Conservation (phyloP, 768 basidiomycete species). For the Sporobolomyces roseus region DNA sequence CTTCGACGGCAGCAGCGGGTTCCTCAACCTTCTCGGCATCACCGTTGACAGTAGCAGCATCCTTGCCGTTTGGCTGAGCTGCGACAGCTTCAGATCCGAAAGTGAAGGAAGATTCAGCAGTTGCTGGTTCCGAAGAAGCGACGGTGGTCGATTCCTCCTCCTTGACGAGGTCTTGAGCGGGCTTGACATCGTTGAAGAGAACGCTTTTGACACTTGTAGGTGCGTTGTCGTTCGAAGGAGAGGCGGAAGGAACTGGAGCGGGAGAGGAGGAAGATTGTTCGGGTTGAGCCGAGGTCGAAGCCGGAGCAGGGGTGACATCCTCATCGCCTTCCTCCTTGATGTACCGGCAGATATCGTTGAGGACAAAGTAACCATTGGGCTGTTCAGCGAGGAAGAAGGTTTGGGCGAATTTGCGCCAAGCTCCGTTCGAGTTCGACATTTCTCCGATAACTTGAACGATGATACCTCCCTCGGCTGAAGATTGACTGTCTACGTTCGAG, state of each 20-base stretch:
- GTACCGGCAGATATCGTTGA: constrained; percentile 99
- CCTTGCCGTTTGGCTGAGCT: background rate
- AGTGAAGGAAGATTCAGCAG: too few relatives aligned
- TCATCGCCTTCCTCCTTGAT: constrained; percentile 65
- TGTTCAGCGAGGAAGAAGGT: constrained; percentile 99
- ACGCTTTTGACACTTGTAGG: constrained; percentile 24
- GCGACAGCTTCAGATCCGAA: background rate
- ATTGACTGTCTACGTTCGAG: constrained; percentile 95
- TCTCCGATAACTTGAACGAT: constrained; percentile 98
- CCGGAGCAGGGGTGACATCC: constrained; percentile 50
- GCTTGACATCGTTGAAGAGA: constrained; percentile 21
- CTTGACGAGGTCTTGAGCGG: background rate
- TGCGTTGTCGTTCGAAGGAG: background rate
- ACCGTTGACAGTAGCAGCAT: background rate
- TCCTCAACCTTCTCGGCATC: background rate
- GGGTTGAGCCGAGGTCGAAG: background rate
- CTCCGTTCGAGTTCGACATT: constrained; percentile 85
- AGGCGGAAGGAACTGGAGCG: background rate
- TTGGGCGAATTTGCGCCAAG: constrained; percentile 98
- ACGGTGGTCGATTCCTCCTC: background rate
- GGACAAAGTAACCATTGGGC: constrained; percentile 97
- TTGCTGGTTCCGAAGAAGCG: too few relatives aligned
- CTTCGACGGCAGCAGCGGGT: background rate
- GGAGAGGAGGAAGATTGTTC: background rate
- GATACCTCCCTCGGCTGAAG: constrained; percentile 89